phyloP scores from a whole-genome alignment of 768 basidiomycete genomes.

The Psilocybe subaeruginosa region DNA sequence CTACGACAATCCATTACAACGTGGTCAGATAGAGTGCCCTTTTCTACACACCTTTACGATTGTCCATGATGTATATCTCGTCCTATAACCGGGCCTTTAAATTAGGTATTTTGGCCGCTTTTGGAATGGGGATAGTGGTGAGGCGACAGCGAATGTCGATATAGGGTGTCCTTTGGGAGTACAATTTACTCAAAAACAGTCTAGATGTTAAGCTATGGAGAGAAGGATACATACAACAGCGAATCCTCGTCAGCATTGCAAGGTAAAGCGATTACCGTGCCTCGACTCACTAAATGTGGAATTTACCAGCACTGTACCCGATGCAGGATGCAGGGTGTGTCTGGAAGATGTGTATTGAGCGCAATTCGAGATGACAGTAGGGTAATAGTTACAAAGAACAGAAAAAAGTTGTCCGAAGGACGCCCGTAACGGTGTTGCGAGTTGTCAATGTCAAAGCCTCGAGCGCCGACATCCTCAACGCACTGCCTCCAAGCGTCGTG shows the following conservation, averaged over 20 bases:
- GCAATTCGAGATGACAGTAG: neutral
- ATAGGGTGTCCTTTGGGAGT: too few species aligned
- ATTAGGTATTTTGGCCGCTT: neutral
- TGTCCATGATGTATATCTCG: neutral
- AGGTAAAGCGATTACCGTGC: neutral
- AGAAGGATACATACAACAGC: too few species aligned
- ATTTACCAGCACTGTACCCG: neutral
- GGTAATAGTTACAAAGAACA: neutral
- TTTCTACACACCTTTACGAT: slow-evolving; percentile 1
- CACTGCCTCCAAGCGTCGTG: neutral
- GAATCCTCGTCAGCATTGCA: neutral
- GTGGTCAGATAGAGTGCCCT: neutral
- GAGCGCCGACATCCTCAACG: neutral
- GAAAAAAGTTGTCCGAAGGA: neutral
- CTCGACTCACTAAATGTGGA: neutral
- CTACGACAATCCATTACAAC: neutral
- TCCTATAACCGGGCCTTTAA: neutral
- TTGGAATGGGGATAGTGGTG: too few species aligned
- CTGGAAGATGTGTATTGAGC: neutral
- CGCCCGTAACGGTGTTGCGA: neutral
- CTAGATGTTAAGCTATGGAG: too few species aligned
- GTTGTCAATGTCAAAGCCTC: too few species aligned
- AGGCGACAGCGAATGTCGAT: too few species aligned
- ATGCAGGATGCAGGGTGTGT: neutral
- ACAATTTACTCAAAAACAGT: too few species aligned